phyloP scores from a whole-genome alignment of 345 rosid species.

The Lumnitzera littorea region DNA sequence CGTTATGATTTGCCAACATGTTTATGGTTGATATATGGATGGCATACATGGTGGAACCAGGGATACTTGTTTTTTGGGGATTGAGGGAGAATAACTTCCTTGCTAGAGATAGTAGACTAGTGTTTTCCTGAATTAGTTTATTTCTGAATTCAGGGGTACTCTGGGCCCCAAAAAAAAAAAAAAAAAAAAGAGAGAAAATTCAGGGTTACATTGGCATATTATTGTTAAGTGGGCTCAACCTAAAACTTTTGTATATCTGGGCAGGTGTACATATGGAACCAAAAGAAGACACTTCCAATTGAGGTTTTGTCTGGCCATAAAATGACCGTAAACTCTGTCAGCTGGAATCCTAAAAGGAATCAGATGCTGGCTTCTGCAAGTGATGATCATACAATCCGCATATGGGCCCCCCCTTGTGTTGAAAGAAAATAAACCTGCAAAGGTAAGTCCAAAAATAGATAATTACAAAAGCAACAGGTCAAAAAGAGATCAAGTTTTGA shows the following conservation, averaged over 20 bases:
- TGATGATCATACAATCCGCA: conserved; percentile 68
- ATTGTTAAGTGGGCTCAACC: background rate
- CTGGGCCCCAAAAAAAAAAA: too few relatives aligned
- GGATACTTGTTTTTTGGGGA: too few relatives aligned
- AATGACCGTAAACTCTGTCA: conserved; percentile 77
- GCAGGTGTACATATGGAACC: conserved; percentile 86
- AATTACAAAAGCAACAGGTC: too few relatives aligned
- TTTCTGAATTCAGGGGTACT: background rate
- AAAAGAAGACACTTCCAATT: conserved; percentile 37
- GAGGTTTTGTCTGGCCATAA: conserved; percentile 72
- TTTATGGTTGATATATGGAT: too few relatives aligned
- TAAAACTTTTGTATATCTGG: conserved; percentile 2
- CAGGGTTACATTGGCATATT: background rate
- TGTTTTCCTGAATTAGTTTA: background rate
- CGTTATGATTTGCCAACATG: too few relatives aligned
- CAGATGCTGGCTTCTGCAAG: conserved; percentile 83
- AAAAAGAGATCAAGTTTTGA: conserved; percentile 3
- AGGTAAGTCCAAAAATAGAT: background rate
- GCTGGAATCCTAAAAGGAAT: conserved; percentile 78
- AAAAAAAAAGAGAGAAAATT: too few relatives aligned
- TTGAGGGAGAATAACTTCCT: too few relatives aligned
- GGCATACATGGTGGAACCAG: too few relatives aligned
- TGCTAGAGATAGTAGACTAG: too few relatives aligned
- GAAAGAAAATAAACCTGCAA: background rate
- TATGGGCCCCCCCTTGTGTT: conserved; percentile 57